Conservation (phyloP, 225 moss, liverwort and hornwort genomes). For the Sphagnum tenellum region DNA sequence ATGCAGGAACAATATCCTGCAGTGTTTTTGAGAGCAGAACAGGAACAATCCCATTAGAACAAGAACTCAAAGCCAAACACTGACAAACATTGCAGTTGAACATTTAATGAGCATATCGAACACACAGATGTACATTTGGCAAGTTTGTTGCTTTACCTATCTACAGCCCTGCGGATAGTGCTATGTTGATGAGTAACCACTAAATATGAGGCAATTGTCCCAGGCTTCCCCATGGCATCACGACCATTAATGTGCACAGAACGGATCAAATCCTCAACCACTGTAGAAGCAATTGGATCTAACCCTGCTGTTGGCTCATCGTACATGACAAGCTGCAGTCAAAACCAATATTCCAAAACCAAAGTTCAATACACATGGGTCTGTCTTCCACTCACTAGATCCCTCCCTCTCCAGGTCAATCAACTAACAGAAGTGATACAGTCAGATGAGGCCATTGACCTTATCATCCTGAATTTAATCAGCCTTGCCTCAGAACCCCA, state of each 20-base stretch:
- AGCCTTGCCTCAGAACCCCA: no score
- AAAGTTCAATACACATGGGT: not conserved
- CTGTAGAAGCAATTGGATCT: constrained; percentile 95
- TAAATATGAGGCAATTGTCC: constrained; percentile 85
- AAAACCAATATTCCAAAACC: not conserved
- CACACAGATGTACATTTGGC: no score
- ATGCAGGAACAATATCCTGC: constrained; percentile 84
- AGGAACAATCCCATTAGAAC: no score
- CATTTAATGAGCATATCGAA: not conserved
- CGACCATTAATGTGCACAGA: constrained; percentile 89
- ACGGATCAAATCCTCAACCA: constrained; percentile 93
- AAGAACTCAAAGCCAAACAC: no score
- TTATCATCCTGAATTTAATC: no score
- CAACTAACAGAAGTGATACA: no score
- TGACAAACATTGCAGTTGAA: no score
- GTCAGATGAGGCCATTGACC: no score
- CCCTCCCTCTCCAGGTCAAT: no score
- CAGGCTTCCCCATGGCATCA: constrained; percentile 86
- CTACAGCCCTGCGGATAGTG: constrained; percentile 90
- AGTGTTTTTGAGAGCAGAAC: not conserved
- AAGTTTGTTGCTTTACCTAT: constrained; percentile 40
- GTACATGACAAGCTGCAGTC: constrained; percentile 81
- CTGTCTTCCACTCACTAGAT: not conserved
- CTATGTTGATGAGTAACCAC: constrained; percentile 98
- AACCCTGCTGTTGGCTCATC: constrained; percentile 96